Evolutionary conservation across 805 yeast genomes (phyloP).

Genomic region (Candida broadrunensis): DNA sequence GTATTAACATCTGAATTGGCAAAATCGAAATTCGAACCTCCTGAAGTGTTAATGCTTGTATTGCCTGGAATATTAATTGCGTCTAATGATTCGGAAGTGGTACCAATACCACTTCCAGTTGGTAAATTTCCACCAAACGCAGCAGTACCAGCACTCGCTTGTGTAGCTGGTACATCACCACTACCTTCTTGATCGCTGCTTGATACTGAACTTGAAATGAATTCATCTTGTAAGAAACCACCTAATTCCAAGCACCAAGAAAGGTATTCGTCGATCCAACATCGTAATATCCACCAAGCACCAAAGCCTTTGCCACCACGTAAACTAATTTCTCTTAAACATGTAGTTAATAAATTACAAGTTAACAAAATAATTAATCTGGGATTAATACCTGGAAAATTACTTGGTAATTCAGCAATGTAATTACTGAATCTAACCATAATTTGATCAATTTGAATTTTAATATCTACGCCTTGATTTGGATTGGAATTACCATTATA

Average conservation of each 20-base stretch:
- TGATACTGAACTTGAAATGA: constrained; percentile 3
- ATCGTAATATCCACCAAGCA: constrained; percentile 72
- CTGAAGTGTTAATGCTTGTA: not conserved
- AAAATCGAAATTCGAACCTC: not conserved
- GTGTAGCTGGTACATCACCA: not conserved
- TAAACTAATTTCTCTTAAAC: constrained; percentile 60
- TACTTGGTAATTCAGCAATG: constrained; percentile 39
- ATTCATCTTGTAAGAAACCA: constrained; percentile 42
- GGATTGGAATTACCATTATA: constrained; percentile 5
- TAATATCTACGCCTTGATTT: not conserved
- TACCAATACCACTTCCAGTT: not conserved
- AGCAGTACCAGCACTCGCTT: not conserved
- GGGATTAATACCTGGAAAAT: constrained; percentile 52
- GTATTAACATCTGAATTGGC: constrained; percentile 5
- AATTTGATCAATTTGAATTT: constrained; percentile 1
- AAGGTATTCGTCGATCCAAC: constrained; percentile 76
- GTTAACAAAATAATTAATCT: constrained; percentile 52
- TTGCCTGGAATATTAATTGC: not conserved
- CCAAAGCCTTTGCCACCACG: constrained; percentile 59
- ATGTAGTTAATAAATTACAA: constrained; percentile 53
- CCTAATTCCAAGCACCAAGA: constrained; percentile 65
- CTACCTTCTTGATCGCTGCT: not conserved
- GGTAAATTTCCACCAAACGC: not conserved
- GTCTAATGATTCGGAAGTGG: not conserved
- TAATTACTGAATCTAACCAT: constrained; percentile 7